These are phyloP conservation scores for Starmerella kuoi DNA, from an alignment of 805 yeast genomes.

Conservation along the genomic window DNA sequence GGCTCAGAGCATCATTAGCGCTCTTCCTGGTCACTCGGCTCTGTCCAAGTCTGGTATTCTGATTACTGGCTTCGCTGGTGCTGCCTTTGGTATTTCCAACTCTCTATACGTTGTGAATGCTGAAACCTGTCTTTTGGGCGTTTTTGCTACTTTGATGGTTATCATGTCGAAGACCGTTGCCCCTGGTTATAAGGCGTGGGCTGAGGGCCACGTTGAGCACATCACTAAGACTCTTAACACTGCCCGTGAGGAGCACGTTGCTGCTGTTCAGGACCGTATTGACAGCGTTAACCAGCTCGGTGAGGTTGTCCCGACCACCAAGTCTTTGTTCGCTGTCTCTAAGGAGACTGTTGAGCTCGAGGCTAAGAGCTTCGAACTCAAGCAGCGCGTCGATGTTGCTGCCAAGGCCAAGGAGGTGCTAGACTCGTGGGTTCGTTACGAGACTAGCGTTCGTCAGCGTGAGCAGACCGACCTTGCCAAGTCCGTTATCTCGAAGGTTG, in stretches of 20 bases:
- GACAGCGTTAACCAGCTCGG: constrained; percentile 75
- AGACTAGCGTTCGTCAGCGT: constrained; percentile 86
- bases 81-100: constrained; percentile 85
- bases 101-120: constrained; percentile 88
- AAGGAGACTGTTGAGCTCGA: constrained; percentile 94
- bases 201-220: constrained; percentile 70
- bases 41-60: constrained; percentile 88
- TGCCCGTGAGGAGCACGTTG: constrained; percentile 81
- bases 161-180: constrained; percentile 78
- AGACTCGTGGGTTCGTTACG: constrained; percentile 98
- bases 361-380: constrained; percentile 84
- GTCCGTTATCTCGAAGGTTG: constrained; percentile 76
- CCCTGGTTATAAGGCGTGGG: constrained; percentile 91
- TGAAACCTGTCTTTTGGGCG: constrained; percentile 73
- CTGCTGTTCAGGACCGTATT: constrained; percentile 88
- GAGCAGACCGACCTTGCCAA: constrained; percentile 88
- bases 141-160: constrained; percentile 66
- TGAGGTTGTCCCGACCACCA: constrained; percentile 84
- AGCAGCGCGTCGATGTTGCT: constrained; percentile 81
- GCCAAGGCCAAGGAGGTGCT: constrained; percentile 85
- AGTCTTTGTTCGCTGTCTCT: constrained; percentile 82
- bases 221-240: constrained; percentile 71
- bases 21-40: constrained; percentile 82
- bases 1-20: constrained; percentile 78
- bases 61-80: constrained; percentile 91